Conservation (phyloP, 2,329 filamentous ascomycete species). For the Pestalotiopsis sp. region DNA sequence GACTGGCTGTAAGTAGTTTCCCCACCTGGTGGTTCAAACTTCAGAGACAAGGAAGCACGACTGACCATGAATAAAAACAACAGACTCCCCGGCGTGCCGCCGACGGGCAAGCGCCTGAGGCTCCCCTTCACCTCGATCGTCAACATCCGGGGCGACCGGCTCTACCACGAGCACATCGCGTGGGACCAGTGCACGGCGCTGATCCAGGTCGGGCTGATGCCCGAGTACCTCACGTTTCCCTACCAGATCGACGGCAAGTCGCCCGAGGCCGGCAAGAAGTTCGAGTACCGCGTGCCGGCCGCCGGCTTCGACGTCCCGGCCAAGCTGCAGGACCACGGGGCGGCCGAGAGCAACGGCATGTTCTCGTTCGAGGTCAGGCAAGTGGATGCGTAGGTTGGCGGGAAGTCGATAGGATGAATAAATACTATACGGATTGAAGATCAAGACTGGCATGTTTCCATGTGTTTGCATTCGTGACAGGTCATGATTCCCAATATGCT, state of each 20-base stretch:
- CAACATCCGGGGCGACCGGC: constrained; percentile 65
- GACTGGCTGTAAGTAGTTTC: constrained; percentile 75
- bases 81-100: constrained; percentile 52
- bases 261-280: constrained; percentile 31
- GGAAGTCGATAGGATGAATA: neutral
- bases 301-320: constrained; percentile 54
- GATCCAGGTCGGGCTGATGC: constrained; percentile 61
- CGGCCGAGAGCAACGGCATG: constrained; percentile 57
- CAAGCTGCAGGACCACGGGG: constrained; percentile 50
- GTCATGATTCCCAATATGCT: too few species aligned
- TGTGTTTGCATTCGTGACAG: too few species aligned
- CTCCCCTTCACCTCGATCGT: constrained; percentile 66
- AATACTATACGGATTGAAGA: neutral
- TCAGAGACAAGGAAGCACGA: too few species aligned
- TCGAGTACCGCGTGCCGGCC: constrained; percentile 62
- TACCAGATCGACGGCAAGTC: constrained; percentile 45
- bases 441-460: neutral
- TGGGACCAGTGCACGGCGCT: constrained; percentile 69
- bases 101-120: constrained; percentile 52
- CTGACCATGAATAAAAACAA: neutral
- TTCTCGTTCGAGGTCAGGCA: constrained; percentile 28
- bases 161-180: constrained; percentile 70
- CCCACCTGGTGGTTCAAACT: too few species aligned
- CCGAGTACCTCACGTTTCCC: constrained; percentile 65
- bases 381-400: neutral